These are phyloP conservation scores for Ogataea allantospora DNA, from an alignment of 805 yeast genomes.

Conservation along the genomic window DNA sequence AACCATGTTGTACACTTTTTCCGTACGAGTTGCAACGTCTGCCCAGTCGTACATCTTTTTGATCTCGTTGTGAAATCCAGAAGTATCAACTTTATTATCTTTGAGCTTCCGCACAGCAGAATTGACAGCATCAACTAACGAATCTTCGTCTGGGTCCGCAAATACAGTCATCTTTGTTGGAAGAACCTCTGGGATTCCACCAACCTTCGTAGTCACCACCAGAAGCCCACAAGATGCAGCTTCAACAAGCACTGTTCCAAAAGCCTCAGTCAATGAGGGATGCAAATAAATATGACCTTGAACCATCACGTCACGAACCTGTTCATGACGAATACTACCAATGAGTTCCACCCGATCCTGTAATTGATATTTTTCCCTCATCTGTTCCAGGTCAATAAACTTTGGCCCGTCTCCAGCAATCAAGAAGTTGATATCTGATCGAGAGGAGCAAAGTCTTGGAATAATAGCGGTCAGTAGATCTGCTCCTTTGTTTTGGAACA, in stretches of 20 bases:
- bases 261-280: constrained; percentile 94
- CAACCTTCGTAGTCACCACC: constrained; percentile 93
- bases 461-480: constrained; percentile 81
- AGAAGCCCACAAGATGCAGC: constrained; percentile 95
- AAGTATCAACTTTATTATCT: constrained; percentile 62
- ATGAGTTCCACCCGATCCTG: constrained; percentile 85
- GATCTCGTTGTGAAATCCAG: constrained; percentile 74
- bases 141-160: constrained; percentile 84
- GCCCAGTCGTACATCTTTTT: constrained; percentile 87
- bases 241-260: constrained; percentile 95
- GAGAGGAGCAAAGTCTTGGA: constrained; percentile 71
- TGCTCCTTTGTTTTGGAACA: constrained; percentile 96
- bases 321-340: constrained; percentile 89
- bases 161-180: constrained; percentile 92
- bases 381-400: constrained; percentile 89
- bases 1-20: constrained; percentile 64
- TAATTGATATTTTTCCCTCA: constrained; percentile 80
- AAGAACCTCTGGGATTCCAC: constrained; percentile 95
- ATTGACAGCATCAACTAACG: constrained; percentile 68
- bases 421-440: constrained; percentile 67
- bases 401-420: constrained; percentile 98
- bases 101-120: constrained; percentile 65
- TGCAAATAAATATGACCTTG: constrained; percentile 92
- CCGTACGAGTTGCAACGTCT: constrained; percentile 84
- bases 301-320: constrained; percentile 89